Percentiles rank a stretch among this genome's conserved stretches.
These are phyloP conservation scores for Wickerhamomyces alni DNA, from an alignment of 805 yeast genomes.

Conservation along the genomic window DNA sequence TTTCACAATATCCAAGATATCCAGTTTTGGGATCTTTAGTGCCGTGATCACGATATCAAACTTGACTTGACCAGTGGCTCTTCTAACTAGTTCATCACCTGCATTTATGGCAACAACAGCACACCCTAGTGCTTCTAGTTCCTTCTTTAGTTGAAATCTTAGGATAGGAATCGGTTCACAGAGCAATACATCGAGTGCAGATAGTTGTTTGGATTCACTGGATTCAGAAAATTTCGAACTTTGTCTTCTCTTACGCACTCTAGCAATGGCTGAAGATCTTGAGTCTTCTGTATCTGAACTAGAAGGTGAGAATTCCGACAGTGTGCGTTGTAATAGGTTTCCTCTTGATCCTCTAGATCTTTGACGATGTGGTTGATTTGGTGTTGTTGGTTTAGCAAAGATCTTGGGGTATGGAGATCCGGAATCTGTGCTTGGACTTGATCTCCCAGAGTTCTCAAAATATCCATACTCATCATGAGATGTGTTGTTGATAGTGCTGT, in stretches of 20 bases:
- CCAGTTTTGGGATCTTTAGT: constrained; percentile 57
- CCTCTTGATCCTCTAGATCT: constrained; percentile 16
- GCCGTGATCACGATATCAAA: constrained; percentile 84
- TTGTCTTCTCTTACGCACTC: constrained; percentile 51
- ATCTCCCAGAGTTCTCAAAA: constrained; percentile 26
- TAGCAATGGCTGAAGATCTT: constrained; percentile 40
- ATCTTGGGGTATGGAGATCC: constrained; percentile 20
- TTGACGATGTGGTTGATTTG: constrained; percentile 10
- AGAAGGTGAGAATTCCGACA: constrained; percentile 40
- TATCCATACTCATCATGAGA: constrained; percentile 26
- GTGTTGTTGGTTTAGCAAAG: constrained; percentile 18
- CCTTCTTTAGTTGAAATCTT: constrained; percentile 56
- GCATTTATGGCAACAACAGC: constrained; percentile 69
- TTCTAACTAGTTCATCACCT: constrained; percentile 77
- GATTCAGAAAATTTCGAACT: constrained; percentile 32
- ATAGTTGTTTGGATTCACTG: constrained; percentile 16
- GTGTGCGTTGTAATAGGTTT: constrained; percentile 17
- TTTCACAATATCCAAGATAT: constrained; percentile 71
- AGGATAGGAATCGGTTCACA: constrained; percentile 88
- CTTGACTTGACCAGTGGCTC: constrained; percentile 76
- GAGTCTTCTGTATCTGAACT: constrained; percentile 63
- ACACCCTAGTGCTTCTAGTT: constrained; percentile 68
- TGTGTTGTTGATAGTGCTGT: constrained; percentile 20
- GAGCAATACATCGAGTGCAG: constrained; percentile 58
- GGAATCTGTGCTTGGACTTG: constrained; percentile 28